Percentiles rank a stretch among this genome's conserved stretches.
phyloP scores from a whole-genome alignment of 306 rosid species.

The Sicyos edulis region DNA sequence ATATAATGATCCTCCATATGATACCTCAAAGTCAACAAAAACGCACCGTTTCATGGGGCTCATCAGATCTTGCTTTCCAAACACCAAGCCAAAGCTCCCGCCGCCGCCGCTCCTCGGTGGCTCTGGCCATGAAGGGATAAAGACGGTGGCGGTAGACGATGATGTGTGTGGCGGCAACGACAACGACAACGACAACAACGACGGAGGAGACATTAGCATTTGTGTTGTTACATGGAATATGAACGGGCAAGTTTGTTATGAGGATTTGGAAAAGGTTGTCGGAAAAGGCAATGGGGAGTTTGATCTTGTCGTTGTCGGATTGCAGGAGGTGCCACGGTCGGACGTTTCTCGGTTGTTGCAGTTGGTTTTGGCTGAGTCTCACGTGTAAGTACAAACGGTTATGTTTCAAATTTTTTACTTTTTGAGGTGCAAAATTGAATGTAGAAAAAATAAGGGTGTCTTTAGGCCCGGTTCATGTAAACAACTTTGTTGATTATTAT shows the following conservation, averaged over 20 bases:
- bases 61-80: neutral
- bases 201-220: slow-evolving; percentile 48
- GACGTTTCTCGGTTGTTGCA: slow-evolving; percentile 34
- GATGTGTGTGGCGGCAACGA: slow-evolving; percentile 22
- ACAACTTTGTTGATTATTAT: no score
- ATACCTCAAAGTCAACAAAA: neutral
- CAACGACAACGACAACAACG: no score
- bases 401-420: no score
- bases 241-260: slow-evolving; percentile 53
- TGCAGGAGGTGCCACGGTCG: slow-evolving; percentile 66
- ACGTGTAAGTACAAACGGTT: slow-evolving; percentile 27
- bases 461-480: no score
- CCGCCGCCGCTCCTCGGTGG: neutral
- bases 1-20: no score
- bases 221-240: slow-evolving; percentile 70
- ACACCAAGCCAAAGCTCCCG: neutral
- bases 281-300: slow-evolving; percentile 32
- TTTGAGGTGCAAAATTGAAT: no score
- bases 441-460: no score
- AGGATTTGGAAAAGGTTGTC: slow-evolving; percentile 53
- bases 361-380: slow-evolving; percentile 36
- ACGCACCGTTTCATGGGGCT: neutral
- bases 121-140: slow-evolving; percentile 38
- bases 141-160: slow-evolving; percentile 26
- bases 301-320: slow-evolving; percentile 66